A percentile compares a stretch with the other conserved stretches of the same genome.
Evolutionary conservation across 176 grass and related monocot species (phyloP).

Genomic region (Elaeis guineensis): DNA sequence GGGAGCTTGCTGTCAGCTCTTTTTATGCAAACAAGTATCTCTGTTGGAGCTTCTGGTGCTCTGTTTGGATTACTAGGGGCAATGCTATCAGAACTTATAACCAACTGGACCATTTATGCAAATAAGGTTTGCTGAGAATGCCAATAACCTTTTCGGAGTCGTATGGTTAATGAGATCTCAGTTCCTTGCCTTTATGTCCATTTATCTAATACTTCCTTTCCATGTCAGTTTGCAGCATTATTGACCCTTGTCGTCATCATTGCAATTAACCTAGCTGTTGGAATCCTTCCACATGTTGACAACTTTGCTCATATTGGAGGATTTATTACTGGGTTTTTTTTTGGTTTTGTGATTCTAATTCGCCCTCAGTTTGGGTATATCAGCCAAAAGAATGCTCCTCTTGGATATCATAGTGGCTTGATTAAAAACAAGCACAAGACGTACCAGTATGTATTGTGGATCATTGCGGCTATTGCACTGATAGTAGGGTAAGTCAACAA

Average conservation of each 20-base stretch:
- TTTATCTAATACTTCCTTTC: constrained; percentile 7
- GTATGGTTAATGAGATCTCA: neutral
- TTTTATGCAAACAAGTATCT: constrained; percentile 75
- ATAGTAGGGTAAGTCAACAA: constrained; percentile 41
- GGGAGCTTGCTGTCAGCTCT: constrained; percentile 88
- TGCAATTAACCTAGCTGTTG: constrained; percentile 67
- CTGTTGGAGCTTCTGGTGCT: constrained; percentile 95
- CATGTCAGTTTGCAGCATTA: constrained; percentile 60
- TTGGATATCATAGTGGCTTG: constrained; percentile 32
- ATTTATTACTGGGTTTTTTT: constrained; percentile 72
- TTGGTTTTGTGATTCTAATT: constrained; percentile 88
- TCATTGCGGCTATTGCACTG: constrained; percentile 37
- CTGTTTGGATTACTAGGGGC: constrained; percentile 91
- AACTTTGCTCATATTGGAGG: constrained; percentile 97
- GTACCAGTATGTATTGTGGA: constrained; percentile 64
- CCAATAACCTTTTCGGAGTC: no score
- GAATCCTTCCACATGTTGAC: constrained; percentile 80
- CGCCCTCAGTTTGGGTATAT: constrained; percentile 69
- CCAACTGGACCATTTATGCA: constrained; percentile 96
- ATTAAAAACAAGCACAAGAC: constrained; percentile 71
- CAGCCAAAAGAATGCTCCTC: constrained; percentile 71
- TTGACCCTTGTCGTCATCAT: constrained; percentile 67
- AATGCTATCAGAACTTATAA: constrained; percentile 94
- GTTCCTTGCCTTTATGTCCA: neutral
- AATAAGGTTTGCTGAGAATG: constrained; percentile 51